Evolutionary conservation across 495 filamentous ascomycete genomes (phyloP), one percentile per base, ranked within the genome.

Genomic region (Talaromyces thailandensis): DNA sequence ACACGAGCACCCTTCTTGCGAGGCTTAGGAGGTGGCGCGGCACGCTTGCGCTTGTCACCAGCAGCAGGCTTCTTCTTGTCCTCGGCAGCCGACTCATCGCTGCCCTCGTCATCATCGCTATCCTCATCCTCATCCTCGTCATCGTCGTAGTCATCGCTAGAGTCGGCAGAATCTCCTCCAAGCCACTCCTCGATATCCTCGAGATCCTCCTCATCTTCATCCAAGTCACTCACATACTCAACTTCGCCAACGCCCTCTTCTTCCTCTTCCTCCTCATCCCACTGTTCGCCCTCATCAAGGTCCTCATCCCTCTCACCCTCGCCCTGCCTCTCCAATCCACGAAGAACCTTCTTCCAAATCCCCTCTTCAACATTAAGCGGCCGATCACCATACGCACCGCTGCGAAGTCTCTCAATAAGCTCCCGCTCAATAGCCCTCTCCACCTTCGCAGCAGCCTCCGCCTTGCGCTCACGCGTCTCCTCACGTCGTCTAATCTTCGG

Each of bases 271-370:
- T 88, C 84, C 64, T 82, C 79, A 18, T 83, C 83, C 51, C 88
- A 83, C 61, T 89, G 81, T 64, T 96, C 92, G 4, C 92, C 93
- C 68, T 93, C 90, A 67, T 97, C 93, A 70, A 93, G 69, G 71
- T 97, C 93, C 76, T 90, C 85, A 75, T 98, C 94, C 65, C 92
- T 80, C 67, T 80, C 81, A 52, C 88, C 94, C 70, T 94, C 90
- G 25, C 93, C 92, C 66, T 86, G 84, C 62, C 86, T 82, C 82
- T 98, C 95, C 71, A 98, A 76, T 2, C 92, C 93, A 51, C 87
- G 86, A 53, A 98, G 81, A 26, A 98, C 95, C 83, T 91, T 94
- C 87, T 96, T 96, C 94, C 94, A 98, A 64, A 98, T 92, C 14
- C 79, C 80, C 73, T 95, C 90, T 70, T 94, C 92, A 16, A 94